Conservation (phyloP, 305 asterid genomes). For the Plantago rigida region DNA sequence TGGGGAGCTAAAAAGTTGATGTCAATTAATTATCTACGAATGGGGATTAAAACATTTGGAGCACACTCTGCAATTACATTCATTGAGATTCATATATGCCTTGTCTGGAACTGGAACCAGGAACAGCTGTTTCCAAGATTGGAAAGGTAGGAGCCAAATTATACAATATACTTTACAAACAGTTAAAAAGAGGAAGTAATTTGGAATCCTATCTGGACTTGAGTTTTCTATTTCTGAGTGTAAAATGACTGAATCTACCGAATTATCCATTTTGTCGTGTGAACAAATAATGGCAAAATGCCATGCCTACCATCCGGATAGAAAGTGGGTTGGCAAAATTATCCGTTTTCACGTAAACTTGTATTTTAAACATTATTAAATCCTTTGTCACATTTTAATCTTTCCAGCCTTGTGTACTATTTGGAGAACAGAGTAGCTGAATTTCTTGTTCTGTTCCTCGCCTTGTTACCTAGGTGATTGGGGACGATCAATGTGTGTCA, state of each 20-base stretch:
- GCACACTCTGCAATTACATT: too few relatives aligned
- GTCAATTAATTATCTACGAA: not conserved
- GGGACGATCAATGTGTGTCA: conserved; percentile 52
- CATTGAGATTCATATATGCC: not conserved
- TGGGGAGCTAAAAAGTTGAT: conserved; percentile 1
- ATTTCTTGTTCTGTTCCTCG: conserved; percentile 8
- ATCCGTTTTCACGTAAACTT: too few relatives aligned
- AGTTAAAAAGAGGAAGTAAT: not conserved
- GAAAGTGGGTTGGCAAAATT: too few relatives aligned
- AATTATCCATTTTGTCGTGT: too few relatives aligned
- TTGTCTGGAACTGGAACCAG: not conserved
- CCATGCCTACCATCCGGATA: too few relatives aligned
- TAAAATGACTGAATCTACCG: too few relatives aligned
- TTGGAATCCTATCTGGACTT: not conserved
- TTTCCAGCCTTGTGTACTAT: not conserved
- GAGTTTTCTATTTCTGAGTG: not conserved
- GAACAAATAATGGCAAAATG: too few relatives aligned
- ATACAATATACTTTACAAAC: too few relatives aligned
- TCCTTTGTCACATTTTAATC: not conserved
- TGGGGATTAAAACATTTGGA: too few relatives aligned
- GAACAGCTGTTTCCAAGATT: not conserved
- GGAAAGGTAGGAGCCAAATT: too few relatives aligned
- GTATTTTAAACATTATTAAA: not conserved
- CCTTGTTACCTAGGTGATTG: conserved; percentile 43
- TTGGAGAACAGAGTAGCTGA: not conserved